A percentile compares a stretch with the other conserved stretches of the same genome.
Conservation (phyloP, 2,329 filamentous ascomycete genomes). For the Incumbomyces lentus region DNA sequence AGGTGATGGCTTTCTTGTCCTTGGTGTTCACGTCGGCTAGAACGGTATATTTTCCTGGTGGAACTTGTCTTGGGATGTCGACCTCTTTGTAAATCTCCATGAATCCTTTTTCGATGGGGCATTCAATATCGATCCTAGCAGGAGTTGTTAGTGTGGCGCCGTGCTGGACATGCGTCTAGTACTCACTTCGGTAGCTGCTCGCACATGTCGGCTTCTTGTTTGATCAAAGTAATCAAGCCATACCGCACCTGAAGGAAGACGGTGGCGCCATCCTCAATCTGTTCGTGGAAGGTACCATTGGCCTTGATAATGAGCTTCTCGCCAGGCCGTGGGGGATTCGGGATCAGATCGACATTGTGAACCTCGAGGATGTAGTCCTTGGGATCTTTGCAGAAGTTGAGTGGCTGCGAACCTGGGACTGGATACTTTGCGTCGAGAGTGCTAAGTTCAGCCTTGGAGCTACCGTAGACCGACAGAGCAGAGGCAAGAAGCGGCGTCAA, state of each 20-base stretch:
- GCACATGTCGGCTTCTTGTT: slow-evolving; percentile 71
- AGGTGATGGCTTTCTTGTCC: slow-evolving; percentile 69
- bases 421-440: slow-evolving; percentile 42
- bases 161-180: neutral
- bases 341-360: slow-evolving; percentile 65
- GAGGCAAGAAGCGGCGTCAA: slow-evolving; percentile 2
- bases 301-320: slow-evolving; percentile 71
- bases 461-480: neutral
- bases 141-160: neutral
- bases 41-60: slow-evolving; percentile 78
- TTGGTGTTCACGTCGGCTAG: slow-evolving; percentile 71
- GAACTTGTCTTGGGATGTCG: slow-evolving; percentile 74
- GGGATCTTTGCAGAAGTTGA: slow-evolving; percentile 67
- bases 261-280: slow-evolving; percentile 67
- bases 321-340: slow-evolving; percentile 82
- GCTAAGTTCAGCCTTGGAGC: neutral
- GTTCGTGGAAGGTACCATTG: slow-evolving; percentile 60
- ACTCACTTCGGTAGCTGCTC: slow-evolving; percentile 45
- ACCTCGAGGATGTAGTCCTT: slow-evolving; percentile 62
- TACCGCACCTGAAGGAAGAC: slow-evolving; percentile 84
- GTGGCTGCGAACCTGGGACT: slow-evolving; percentile 76
- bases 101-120: slow-evolving; percentile 73
- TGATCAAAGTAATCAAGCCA: slow-evolving; percentile 81
- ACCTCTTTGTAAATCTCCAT: slow-evolving; percentile 69
- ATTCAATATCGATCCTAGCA: slow-evolving; percentile 64